Conservation (phyloP, 2,329 filamentous ascomycete species). For the Exophiala bonariae region DNA sequence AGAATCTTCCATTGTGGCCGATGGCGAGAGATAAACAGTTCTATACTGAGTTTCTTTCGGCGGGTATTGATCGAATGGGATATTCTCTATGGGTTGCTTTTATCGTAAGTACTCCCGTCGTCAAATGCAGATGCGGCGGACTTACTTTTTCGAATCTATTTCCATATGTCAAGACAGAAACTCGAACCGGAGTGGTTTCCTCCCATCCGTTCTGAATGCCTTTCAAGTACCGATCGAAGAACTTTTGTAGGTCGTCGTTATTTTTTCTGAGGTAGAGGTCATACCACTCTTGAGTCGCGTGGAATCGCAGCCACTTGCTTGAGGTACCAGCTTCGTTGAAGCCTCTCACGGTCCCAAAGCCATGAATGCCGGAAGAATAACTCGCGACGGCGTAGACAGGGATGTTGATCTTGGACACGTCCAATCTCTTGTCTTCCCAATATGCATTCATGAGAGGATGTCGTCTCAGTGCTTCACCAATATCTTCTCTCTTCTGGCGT, state of each 20-base stretch:
- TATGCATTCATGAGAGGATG: slow-evolving; percentile 25
- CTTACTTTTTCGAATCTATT: not conserved
- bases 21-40: too few species aligned
- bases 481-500: slow-evolving; percentile 5
- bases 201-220: slow-evolving; percentile 48
- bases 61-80: too few species aligned
- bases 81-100: too few species aligned
- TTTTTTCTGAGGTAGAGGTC: slow-evolving; percentile 41
- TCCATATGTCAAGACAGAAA: too few species aligned
- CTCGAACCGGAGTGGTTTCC: slow-evolving; percentile 43
- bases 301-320: slow-evolving; percentile 30
- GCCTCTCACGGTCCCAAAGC: too few species aligned
- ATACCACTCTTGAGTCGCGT: slow-evolving; percentile 44
- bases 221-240: slow-evolving; percentile 50
- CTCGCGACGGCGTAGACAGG: slow-evolving; percentile 39
- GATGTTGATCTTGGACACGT: slow-evolving; percentile 30
- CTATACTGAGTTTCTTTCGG: too few species aligned
- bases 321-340: slow-evolving; percentile 9
- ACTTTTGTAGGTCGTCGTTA: slow-evolving; percentile 40
- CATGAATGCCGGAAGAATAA: slow-evolving; percentile 11
- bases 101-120: too few species aligned
- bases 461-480: too few species aligned
- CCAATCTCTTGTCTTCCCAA: slow-evolving; percentile 28
- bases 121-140: too few species aligned
- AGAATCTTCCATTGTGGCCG: too few species aligned